Conservation (phyloP, 1,284 basidiomycete species). For the Caloboletus inedulis region DNA sequence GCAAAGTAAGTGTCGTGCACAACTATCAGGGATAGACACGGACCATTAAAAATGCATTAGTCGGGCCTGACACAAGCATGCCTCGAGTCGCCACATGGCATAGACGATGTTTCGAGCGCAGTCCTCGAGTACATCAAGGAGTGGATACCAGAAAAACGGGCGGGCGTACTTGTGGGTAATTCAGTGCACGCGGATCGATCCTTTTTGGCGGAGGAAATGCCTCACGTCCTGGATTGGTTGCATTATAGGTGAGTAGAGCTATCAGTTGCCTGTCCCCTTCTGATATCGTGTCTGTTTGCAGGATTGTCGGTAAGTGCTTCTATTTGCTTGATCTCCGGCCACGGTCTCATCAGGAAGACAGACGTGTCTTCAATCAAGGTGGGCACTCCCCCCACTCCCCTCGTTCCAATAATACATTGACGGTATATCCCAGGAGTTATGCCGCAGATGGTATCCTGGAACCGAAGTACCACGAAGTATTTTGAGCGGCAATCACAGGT, state of each 20-base stretch:
- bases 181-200: conserved; percentile 76
- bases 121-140: conserved; percentile 69
- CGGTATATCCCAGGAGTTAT: conserved; percentile 53
- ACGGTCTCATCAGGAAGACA: conserved; percentile 20
- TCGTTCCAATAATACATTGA: not conserved
- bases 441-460: conserved; percentile 63
- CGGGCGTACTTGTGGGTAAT: conserved; percentile 74
- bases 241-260: conserved; percentile 63
- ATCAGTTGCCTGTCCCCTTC: not conserved
- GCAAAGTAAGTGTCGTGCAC: not conserved
- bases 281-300: conserved; percentile 25
- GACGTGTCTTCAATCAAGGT: conserved; percentile 84
- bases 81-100: conserved; percentile 56
- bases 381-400: not conserved
- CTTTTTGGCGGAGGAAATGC: conserved; percentile 76
- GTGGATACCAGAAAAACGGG: conserved; percentile 62
- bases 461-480: conserved; percentile 15
- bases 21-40: not conserved
- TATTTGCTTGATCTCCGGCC: not conserved
- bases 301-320: conserved; percentile 55
- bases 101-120: conserved; percentile 50
- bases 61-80: conserved; percentile 39
- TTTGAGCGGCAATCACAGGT: conserved; percentile 29
- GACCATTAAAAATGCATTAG: conserved; percentile 35
- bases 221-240: conserved; percentile 67